Base-by-base conservation (phyloP, 331 rosid genomes). In the Pyracantha coccinea region DNA sequence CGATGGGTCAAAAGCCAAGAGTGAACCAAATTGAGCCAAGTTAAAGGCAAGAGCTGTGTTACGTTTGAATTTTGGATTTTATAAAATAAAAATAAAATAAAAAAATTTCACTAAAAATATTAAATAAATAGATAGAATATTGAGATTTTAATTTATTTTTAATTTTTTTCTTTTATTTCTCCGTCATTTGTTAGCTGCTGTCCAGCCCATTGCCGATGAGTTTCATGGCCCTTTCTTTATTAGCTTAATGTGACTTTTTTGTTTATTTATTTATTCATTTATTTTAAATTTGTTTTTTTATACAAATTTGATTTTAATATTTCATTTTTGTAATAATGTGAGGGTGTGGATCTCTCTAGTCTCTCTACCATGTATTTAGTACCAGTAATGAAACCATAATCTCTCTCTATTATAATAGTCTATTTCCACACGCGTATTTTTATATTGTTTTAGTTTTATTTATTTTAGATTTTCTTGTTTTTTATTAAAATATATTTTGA, bases 111-210 rank as follows among this genome's bases (percentile, higher is more conserved):
- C 47, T 11, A 11, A 41, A 38, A 38, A 38, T 38, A 38, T 2
- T 38, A 38, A 38, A 38, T 38, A 38, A 53, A 19, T 17, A 19
- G 3, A 16, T 16, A 13, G 19, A 24, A 10, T 23, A 6, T 8
- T 31, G 33, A 20, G 27, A 53, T 28, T 27, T 69, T 32, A 28
- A 55, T n/a, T 28, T 17, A 5, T 2, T 50, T 69, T 24, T 27
- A 17, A 5, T 4, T 50, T 69, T 24, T 28, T 70, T 12, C 1
- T 5, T 52, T 17, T 12, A 2, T n/a, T 70, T 71, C 32, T 71
- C 66, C 44, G 21, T 57, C 75, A 70, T 71, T 32, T 13, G 33
- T 31, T 55, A 13, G 75, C 66, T 55, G 74, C 74, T n/a, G 21
- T 70, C 53, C 75, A 71, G 75, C 24, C 53, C 53, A n/a, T 44